phyloP scores from a whole-genome alignment of 306 rosid genomes.

The Benincasa hispida region DNA sequence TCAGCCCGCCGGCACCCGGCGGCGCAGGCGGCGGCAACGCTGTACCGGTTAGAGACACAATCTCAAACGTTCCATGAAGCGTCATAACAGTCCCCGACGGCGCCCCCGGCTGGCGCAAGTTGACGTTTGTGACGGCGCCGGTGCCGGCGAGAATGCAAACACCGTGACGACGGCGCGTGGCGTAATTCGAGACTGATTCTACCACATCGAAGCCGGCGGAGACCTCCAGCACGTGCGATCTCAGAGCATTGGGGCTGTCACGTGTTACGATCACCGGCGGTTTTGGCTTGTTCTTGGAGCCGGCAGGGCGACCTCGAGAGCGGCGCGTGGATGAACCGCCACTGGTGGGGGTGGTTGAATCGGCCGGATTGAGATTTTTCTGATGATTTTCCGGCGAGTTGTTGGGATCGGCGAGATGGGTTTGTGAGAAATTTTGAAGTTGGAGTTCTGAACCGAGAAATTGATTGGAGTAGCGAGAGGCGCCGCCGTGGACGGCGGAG shows the following conservation, averaged over 20 bases:
- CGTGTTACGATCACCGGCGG: conserved; percentile 26
- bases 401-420: conserved; percentile 3
- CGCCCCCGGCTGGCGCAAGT: conserved; percentile 19
- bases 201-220: conserved; percentile 22
- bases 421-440: conserved; percentile 11
- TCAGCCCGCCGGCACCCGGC: conserved; percentile 17
- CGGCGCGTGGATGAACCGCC: conserved; percentile 24
- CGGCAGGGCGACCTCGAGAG: conserved; percentile 32
- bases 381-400: conserved; percentile 8
- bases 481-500: neutral
- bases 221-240: conserved; percentile 33
- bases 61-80: conserved; percentile 25
- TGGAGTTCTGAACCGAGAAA: conserved; percentile 25
- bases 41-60: conserved; percentile 24
- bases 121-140: conserved; percentile 24
- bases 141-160: conserved; percentile 21
- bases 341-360: conserved; percentile 6
- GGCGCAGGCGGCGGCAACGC: conserved; percentile 29
- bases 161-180: conserved; percentile 20
- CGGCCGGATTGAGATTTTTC: neutral
- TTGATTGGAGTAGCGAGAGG: conserved; percentile 12
- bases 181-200: conserved; percentile 17
- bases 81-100: conserved; percentile 10
- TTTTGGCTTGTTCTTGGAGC: conserved; percentile 38
- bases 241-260: conserved; percentile 31